phyloP scores from a whole-genome alignment of 305 asterid genomes.

The Fraxinus sp. region DNA sequence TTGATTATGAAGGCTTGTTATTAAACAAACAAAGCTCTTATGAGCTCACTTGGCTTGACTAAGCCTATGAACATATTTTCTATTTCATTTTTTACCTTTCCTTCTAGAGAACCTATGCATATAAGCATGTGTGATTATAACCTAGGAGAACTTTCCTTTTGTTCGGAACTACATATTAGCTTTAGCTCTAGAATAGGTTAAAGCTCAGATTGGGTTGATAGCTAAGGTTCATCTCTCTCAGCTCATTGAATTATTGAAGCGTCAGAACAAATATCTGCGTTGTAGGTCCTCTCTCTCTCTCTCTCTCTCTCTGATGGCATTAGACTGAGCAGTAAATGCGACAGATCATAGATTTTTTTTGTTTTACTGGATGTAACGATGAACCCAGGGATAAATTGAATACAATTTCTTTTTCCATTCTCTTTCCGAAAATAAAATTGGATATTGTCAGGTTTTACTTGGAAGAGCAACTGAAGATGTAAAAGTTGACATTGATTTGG shows the following conservation, averaged over 20 bases:
- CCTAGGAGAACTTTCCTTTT: background rate
- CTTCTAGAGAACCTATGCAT: background rate
- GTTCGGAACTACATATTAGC: background rate
- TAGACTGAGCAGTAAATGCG: slow-evolving; percentile 10
- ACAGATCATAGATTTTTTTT: background rate
- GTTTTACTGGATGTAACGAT: background rate
- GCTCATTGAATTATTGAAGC: background rate
- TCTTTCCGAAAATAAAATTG: slow-evolving; percentile 1
- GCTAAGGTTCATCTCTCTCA: background rate
- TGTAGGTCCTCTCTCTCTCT: background rate
- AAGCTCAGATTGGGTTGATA: background rate
- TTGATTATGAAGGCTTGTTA: background rate
- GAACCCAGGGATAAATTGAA: background rate
- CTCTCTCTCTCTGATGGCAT: background rate
- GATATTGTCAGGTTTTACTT: slow-evolving; percentile 56
- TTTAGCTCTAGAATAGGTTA: background rate
- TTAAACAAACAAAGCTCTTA: background rate
- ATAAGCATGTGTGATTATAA: background rate
- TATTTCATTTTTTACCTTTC: background rate
- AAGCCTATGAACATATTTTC: background rate
- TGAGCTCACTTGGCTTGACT: background rate
- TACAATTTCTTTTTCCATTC: slow-evolving; percentile 11
- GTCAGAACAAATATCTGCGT: background rate
- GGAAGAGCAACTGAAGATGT: slow-evolving; percentile 64
- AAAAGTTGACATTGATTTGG: slow-evolving; percentile 75